phyloP scores from a whole-genome alignment of 2,329 filamentous ascomycete species.

The Chaetothyriales sp. region DNA sequence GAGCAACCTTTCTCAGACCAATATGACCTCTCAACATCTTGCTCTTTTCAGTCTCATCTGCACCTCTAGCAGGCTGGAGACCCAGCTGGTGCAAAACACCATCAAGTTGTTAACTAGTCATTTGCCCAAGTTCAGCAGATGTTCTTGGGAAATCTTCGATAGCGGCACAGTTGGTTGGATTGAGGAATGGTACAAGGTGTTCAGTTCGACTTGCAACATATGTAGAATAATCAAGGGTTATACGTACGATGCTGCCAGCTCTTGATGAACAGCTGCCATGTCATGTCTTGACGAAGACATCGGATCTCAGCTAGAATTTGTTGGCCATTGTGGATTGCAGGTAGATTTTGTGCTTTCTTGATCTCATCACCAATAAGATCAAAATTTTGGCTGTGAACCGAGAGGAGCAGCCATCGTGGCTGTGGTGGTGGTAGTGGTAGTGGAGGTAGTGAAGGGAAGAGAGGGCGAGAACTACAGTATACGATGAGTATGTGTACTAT shows the following conservation, averaged over 20 bases:
- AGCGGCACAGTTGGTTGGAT: constrained; percentile 1
- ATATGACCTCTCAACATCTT: constrained; percentile 6
- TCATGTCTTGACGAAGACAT: not conserved
- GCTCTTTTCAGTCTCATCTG: constrained; percentile 2
- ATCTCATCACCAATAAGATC: constrained; percentile 5
- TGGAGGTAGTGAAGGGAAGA: not conserved
- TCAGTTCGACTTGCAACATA: no score
- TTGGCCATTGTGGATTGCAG: constrained; percentile 3
- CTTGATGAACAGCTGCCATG: not conserved
- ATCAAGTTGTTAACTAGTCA: constrained; percentile 3
- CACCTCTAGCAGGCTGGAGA: constrained; percentile 3
- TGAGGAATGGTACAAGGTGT: no score
- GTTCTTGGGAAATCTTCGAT: constrained; percentile 3
- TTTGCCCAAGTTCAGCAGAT: constrained; percentile 4
- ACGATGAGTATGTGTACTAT: no score
- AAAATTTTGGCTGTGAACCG: constrained; percentile 5
- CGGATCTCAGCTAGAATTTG: constrained; percentile 3
- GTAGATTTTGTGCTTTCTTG: constrained; percentile 3
- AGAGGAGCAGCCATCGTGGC: constrained; percentile 2
- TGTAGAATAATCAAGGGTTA: not conserved
- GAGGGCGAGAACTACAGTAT: no score
- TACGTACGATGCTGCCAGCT: not conserved
- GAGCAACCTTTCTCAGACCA: constrained; percentile 5
- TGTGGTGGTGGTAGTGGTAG: constrained; percentile 2
- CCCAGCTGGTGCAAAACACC: constrained; percentile 3